Conservation (phyloP, 31 red algal species). For the Endocladia muricata region DNA sequence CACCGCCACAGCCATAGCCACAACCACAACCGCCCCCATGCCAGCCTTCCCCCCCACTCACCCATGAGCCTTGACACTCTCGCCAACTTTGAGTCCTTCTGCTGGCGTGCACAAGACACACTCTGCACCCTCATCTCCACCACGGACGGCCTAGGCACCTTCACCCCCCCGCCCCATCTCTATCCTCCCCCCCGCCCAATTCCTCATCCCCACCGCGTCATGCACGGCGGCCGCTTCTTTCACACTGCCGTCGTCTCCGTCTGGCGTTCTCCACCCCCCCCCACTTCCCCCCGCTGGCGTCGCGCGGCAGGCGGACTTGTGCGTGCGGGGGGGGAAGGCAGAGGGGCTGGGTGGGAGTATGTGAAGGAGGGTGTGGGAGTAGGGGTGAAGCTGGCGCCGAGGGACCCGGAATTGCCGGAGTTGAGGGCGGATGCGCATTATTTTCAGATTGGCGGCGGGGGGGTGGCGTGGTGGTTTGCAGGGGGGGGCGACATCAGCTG, state of each 20-base stretch:
- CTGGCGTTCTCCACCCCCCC: slow-evolving; percentile 13
- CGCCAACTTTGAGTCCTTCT: slow-evolving; percentile 55
- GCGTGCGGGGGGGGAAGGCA: not conserved
- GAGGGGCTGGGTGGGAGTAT: not conserved
- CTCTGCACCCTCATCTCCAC: slow-evolving; percentile 19
- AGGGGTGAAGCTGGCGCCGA: slow-evolving; percentile 41
- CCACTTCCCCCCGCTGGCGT: not conserved
- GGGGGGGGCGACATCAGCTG: slow-evolving; percentile 47
- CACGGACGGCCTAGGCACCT: slow-evolving; percentile 65
- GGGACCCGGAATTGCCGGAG: slow-evolving; percentile 16
- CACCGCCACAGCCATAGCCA: slow-evolving; percentile 2
- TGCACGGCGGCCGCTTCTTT: slow-evolving; percentile 57
- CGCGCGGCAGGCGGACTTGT: too few relatives aligned
- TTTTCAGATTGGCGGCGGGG: slow-evolving; percentile 58
- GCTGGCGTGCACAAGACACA: slow-evolving; percentile 46
- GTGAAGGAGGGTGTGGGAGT: slow-evolving; percentile 47
- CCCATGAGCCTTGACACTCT: slow-evolving; percentile 46
- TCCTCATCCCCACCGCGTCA: slow-evolving; percentile 10
- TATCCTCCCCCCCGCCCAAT: not conserved
- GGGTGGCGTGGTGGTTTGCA: slow-evolving; percentile 63
- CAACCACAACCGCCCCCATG: not conserved
- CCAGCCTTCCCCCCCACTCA: not conserved
- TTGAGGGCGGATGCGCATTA: slow-evolving; percentile 58
- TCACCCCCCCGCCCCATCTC: slow-evolving; percentile 16
- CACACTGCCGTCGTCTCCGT: slow-evolving; percentile 38